Base-by-base conservation (phyloP, 495 filamentous ascomycete species). In the Penicillium pulvis region DNA sequence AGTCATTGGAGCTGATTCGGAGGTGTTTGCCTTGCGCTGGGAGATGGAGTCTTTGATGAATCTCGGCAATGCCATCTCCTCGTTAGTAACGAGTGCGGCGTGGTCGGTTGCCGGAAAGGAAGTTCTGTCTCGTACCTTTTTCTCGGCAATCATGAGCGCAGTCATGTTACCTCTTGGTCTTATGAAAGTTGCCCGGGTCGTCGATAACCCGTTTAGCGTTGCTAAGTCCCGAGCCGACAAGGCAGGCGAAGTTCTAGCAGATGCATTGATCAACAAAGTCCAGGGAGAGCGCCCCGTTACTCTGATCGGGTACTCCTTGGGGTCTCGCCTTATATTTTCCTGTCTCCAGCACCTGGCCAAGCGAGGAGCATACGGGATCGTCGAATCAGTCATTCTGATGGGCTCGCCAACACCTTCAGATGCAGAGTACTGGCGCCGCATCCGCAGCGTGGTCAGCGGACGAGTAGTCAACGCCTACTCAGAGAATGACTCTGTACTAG, bases 221-320 rank as follows among this genome's bases (percentile, higher is more conserved):
- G 91, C 87, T 10, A 93, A 90, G 70, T 79, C 85, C 30, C 83
- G 92, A 49, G 86, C 90, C 20, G 92, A 97, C 64, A 98, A 97
- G 74, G 89, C 91, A 1, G 94, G 94, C 1, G 74, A 83, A 35
- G 85, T 91, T 12, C 83, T 98, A 0, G 93, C 93, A 4, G 93
- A 98, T 68, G 87, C 91, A 14, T 74, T 98, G 50, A 90, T 94
- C 60, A 93, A 89, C 73, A 91, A 88, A 62, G 87, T 87, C 1
- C 93, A 95, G 64, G 94, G 94, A 14, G 91, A 97, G 70, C 83
- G 94, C 20, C 87, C 93, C 0, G 89, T 97, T 3, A 94, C 88
- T 19, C 75, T 98, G 7, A 80, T 97, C 51, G 94, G 94, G 1
- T 98, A 93, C 71, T 91, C 90, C 19, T 75, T 98, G n/a, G 94